Evolutionary conservation across 1,284 basidiomycete species (phyloP), one percentile per base, ranked within the genome.

Genomic region (Apiotrichum laibachii): DNA sequence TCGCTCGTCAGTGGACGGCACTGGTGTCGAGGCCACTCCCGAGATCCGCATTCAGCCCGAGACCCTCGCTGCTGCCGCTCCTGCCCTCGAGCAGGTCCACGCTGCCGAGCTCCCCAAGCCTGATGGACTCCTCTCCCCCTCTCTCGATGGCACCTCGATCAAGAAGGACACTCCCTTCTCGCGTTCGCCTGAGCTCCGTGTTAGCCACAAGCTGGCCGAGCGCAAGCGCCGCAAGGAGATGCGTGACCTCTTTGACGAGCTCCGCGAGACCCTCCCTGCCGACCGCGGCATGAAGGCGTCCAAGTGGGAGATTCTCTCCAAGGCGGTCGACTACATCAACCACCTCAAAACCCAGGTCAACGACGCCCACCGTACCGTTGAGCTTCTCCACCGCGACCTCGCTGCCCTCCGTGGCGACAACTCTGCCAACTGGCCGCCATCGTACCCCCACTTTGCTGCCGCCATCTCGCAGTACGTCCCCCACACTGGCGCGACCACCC

Each of bases 191-290:
- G 93, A 97, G 75, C 82, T 97, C 46, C 85, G 92, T 55, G 85
- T 96, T 46, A 92, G 89, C 15, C 93, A 97, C 80, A 96, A 96
- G 74, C 84, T 96, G 21, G 93, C 93, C 2, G 93, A 97, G 79
- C 82, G 93, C 62, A 96, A 97, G 78, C 82, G 93, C 66, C 83
- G 93, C 74, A 95, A 93, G 80, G 93, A 97, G 79, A 97, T 97
- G 93, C 94, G 94, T 73, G 92, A 96, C 61, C 77, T 97, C 50
- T 97, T 96, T 72, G 93, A 97, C 69, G 93, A 97, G 77, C 80
- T 97, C 60, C 84, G 90, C 57, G 92, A 94, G 76, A 86, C 90
- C 66, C 80, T 97, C 37, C 93, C 93, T 4, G 88, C 89, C 47
- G 91, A 94, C 77, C 84, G 91, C 57, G 90, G 90, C 39, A 89